Conservation (phyloP, 129 eudicot species). For the Flaveria robusta region DNA sequence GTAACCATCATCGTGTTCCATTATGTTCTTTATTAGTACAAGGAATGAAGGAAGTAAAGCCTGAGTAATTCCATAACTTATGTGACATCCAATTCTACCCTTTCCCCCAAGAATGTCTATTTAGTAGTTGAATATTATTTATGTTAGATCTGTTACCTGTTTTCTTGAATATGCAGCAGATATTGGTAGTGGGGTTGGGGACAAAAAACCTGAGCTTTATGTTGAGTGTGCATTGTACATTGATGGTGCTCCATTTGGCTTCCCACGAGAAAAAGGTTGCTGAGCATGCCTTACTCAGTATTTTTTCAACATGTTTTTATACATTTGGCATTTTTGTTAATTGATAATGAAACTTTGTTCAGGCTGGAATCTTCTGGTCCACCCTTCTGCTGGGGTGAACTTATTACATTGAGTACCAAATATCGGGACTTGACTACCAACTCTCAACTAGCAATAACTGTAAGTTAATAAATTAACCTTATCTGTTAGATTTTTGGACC, state of each 20-base stretch:
- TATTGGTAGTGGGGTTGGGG: slow-evolving; percentile 52
- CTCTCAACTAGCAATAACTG: slow-evolving; percentile 83
- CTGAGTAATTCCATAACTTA: background rate
- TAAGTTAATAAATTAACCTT: slow-evolving; percentile 33
- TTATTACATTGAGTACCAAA: slow-evolving; percentile 86
- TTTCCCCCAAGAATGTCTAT: background rate
- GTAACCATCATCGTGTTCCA: background rate
- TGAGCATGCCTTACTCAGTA: background rate
- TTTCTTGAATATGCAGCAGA: slow-evolving; percentile 47
- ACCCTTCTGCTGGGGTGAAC: slow-evolving; percentile 89
- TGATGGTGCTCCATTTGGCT: slow-evolving; percentile 98
- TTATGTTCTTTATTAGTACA: background rate
- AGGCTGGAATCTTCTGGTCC: slow-evolving; percentile 90
- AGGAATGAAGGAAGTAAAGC: background rate
- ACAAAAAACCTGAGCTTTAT: slow-evolving; percentile 75
- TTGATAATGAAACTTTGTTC: slow-evolving; percentile 29
- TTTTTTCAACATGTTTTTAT: background rate
- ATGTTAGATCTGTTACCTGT: slow-evolving; percentile 14
- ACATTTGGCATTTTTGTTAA: background rate
- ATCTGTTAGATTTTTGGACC: background rate
- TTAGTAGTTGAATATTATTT: background rate
- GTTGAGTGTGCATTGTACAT: slow-evolving; percentile 91
- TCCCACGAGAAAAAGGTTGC: slow-evolving; percentile 89
- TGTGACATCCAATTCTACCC: background rate
- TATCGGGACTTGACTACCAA: slow-evolving; percentile 91